Base-by-base conservation (phyloP, 352 stramenopile genomes). In the Pythium aquatile region DNA sequence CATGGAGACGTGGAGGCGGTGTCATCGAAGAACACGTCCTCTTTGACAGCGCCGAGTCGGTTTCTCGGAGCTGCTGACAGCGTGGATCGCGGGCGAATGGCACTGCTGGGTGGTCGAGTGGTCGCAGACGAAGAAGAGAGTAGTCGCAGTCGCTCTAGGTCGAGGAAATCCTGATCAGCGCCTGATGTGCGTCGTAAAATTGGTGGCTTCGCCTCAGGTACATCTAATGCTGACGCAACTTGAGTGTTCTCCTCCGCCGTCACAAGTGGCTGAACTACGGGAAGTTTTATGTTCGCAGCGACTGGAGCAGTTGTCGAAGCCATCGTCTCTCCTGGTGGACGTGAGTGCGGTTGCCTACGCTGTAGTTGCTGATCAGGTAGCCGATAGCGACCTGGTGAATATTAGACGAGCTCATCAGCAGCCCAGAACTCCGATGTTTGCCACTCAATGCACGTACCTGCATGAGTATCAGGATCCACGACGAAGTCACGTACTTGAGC, bases 121-220 rank as follows among this genome's bases (percentile, higher is more conserved):
- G 58, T 40, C n/a, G 33, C 17, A 10, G 64, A 72, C 2, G 65
- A 72, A 42, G 68, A 70, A 6, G 63, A 75, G 3, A 75, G 42
- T 8, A 75, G 49, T 2, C 68, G 68, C 26, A 75, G 54, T 32
- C 68, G 58, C 24, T 75, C 68, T 24, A 75, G 32, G 53, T 75
- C 68, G 2, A 75, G 37, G 30, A 63, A 66, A 53, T 74, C 68
- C 28, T 39, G 61, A 14, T 46, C 44, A 2, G 48, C 39, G 4
- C 30, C 32, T 17, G 32, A 30, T 3, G 35, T 17, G 32, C 30
- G 52, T 1, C 13, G 52, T n/a, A 30, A 11, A 10, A 51, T 16
- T 5, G 44, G 16, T 16, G n/a, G 20, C 5, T 29, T 9, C 29
- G n/a, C 1, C n/a, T 51, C n/a, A 13, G 5, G 2, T 51, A 2